A percentile compares a stretch with the other conserved stretches of the same genome.
phyloP scores from a whole-genome alignment of 352 stramenopile species.

The Phytophthora sp. region DNA sequence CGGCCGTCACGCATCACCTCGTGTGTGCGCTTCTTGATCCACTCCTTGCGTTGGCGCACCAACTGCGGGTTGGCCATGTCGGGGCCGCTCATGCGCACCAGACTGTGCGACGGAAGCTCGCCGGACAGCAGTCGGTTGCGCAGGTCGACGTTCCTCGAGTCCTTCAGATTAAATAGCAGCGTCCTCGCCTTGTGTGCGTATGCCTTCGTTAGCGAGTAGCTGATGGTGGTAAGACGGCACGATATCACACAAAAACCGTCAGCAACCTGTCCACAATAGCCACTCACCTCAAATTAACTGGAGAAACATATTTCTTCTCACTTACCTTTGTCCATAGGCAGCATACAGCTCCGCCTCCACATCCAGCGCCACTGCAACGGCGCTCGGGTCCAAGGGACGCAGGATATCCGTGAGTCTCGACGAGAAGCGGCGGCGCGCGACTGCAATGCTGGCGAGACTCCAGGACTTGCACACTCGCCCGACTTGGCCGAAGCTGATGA shows the following conservation, averaged over 20 bases:
- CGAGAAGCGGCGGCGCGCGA: slow-evolving; percentile 68
- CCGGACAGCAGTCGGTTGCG: slow-evolving; percentile 73
- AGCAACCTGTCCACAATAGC: not conserved
- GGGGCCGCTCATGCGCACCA: slow-evolving; percentile 79
- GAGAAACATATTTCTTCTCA: not conserved
- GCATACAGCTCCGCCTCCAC: slow-evolving; percentile 67
- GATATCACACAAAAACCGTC: not conserved
- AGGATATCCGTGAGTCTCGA: slow-evolving; percentile 63
- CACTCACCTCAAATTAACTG: not conserved
- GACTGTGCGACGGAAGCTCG: slow-evolving; percentile 48
- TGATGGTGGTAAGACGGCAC: slow-evolving; percentile 14
- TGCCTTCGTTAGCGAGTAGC: slow-evolving; percentile 72
- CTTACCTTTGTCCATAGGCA: slow-evolving; percentile 61
- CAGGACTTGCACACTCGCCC: slow-evolving; percentile 83
- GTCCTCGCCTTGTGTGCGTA: slow-evolving; percentile 84
- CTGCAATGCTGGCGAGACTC: slow-evolving; percentile 74
- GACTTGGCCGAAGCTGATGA: slow-evolving; percentile 74
- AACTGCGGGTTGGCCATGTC: slow-evolving; percentile 90
- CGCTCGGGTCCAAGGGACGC: slow-evolving; percentile 49
- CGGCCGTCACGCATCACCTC: slow-evolving; percentile 81
- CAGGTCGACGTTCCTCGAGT: slow-evolving; percentile 68
- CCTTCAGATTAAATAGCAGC: slow-evolving; percentile 86
- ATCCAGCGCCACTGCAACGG: slow-evolving; percentile 52
- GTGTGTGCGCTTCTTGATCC: slow-evolving; percentile 86
- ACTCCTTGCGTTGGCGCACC: slow-evolving; percentile 80